These are phyloP conservation scores for Beauveria pseudobassiana DNA, from an alignment of 2,329 filamentous ascomycete genomes.

Conservation along the genomic window DNA sequence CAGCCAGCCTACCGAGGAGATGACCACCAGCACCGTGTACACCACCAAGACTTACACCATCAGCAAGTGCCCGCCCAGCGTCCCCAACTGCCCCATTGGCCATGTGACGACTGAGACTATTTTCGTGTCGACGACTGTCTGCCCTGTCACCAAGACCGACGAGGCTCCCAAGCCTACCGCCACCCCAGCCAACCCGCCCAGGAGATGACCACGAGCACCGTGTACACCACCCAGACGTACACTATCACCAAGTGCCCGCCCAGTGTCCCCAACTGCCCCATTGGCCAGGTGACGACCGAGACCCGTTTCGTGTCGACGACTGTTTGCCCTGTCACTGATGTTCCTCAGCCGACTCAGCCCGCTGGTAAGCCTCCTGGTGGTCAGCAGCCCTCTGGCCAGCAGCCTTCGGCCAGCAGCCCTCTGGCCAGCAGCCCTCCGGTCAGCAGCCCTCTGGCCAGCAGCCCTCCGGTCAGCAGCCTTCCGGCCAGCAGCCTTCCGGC, in stretches of 20 bases:
- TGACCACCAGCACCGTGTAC: conserved; percentile 15
- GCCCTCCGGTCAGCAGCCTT: background rate
- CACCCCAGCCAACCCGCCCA: too few relatives aligned
- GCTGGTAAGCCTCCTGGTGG: background rate
- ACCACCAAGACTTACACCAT: conserved; percentile 15
- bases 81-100: conserved; percentile 15
- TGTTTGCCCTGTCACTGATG: background rate
- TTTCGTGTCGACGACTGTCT: conserved; percentile 2
- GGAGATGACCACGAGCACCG: conserved; percentile 9
- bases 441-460: background rate
- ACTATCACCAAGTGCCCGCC: conserved; percentile 15
- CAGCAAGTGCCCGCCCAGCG: conserved; percentile 13
- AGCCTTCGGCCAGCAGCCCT: background rate
- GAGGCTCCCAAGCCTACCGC: background rate
- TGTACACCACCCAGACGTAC: conserved; percentile 12
- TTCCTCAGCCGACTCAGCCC: background rate
- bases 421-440: background rate
- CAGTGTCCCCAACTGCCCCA: conserved; percentile 13
- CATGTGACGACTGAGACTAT: conserved; percentile 12
- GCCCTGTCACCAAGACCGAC: conserved; percentile 7
- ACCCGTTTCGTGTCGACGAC: background rate
- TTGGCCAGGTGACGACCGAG: conserved; percentile 13
- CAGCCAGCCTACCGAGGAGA: background rate
- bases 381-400: background rate
- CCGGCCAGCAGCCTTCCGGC: background rate